Percentiles rank a stretch among this genome's conserved stretches.
Evolutionary conservation across 2,329 filamentous ascomycete species (phyloP).

Genomic region (Periconia digitata): DNA sequence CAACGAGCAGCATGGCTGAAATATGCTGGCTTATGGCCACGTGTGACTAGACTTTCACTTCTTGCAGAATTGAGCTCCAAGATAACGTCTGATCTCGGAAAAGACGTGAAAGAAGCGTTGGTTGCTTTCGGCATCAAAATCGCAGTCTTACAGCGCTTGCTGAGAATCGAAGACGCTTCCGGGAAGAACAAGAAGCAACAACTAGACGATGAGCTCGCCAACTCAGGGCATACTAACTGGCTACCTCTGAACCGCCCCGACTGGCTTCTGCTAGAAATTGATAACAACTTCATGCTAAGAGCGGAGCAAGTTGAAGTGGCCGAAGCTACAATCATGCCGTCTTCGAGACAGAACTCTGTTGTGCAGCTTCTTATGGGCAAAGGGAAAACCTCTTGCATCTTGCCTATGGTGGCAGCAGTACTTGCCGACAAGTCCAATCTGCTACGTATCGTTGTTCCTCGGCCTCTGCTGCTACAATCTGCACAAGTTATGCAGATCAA

Average conservation of each 20-base stretch:
- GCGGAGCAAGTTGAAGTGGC: slow-evolving; percentile 65
- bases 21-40: slow-evolving; percentile 50
- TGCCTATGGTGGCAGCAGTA: slow-evolving; percentile 57
- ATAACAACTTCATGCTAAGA: slow-evolving; percentile 64
- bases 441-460: slow-evolving; percentile 58
- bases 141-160: slow-evolving; percentile 49
- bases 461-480: slow-evolving; percentile 59
- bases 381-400: slow-evolving; percentile 66
- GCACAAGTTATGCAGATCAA: slow-evolving; percentile 58
- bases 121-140: slow-evolving; percentile 49
- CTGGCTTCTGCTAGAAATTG: slow-evolving; percentile 69
- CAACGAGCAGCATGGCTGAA: slow-evolving; percentile 46
- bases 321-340: slow-evolving; percentile 58
- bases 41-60: slow-evolving; percentile 45
- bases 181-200: slow-evolving; percentile 21
- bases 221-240: slow-evolving; percentile 60
- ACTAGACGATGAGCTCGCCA: slow-evolving; percentile 48
- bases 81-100: slow-evolving; percentile 30
- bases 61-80: slow-evolving; percentile 52
- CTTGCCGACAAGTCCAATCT: slow-evolving; percentile 48
- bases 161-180: slow-evolving; percentile 45
- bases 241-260: slow-evolving; percentile 56
- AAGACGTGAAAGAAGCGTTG: slow-evolving; percentile 44
- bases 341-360: slow-evolving; percentile 58
- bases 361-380: slow-evolving; percentile 70